These are phyloP conservation scores for Vachellia collinsii DNA, from an alignment of 306 rosid genomes.

Conservation along the genomic window DNA sequence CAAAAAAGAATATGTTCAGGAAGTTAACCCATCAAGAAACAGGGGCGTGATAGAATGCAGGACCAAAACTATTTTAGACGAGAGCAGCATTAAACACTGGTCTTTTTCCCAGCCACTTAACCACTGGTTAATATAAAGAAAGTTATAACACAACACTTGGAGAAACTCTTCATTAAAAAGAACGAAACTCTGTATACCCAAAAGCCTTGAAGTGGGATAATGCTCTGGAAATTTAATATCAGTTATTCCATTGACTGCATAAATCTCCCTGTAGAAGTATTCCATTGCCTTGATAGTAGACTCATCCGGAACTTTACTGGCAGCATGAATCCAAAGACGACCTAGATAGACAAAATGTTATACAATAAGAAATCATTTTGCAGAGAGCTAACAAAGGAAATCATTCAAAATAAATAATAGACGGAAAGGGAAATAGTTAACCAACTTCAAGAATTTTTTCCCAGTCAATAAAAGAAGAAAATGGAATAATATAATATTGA, in stretches of 20 bases:
- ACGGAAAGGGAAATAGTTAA: neutral
- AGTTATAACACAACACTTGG: neutral
- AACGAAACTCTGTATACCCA: conserved; percentile 52
- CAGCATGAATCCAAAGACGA: conserved; percentile 98
- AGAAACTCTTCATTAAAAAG: neutral
- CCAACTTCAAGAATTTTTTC: neutral
- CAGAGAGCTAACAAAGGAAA: neutral
- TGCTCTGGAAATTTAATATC: conserved; percentile 79
- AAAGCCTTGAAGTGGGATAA: conserved; percentile 89
- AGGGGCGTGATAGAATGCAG: neutral
- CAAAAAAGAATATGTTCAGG: neutral
- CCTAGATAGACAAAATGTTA: conserved; percentile 53
- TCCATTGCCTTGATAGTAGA: conserved; percentile 95
- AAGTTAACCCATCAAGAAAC: neutral
- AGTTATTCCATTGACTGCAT: conserved; percentile 74
- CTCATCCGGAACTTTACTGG: conserved; percentile 89
- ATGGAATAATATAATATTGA: neutral
- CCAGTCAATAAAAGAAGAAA: neutral
- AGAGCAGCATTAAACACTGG: neutral
- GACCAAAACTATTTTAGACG: neutral
- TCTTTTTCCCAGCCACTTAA: neutral
- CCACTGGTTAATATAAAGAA: neutral
- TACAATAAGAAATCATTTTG: conserved; percentile 8
- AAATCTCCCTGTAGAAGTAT: conserved; percentile 75
- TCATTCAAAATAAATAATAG: neutral